Conservation (phyloP, 306 rosid genomes). For the Bauhinia variegata region DNA sequence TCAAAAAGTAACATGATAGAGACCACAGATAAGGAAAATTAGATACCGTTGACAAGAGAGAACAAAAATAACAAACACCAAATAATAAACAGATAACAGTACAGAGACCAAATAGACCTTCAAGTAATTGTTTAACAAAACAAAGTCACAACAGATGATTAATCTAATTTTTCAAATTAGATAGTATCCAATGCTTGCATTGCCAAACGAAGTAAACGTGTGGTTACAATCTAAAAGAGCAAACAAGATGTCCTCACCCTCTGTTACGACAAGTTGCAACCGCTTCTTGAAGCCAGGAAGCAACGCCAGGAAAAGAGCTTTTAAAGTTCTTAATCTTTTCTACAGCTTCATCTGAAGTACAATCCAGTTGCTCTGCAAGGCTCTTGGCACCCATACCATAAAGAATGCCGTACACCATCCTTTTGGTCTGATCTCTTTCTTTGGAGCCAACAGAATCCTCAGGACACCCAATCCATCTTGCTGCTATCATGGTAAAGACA, state of each 20-base stretch:
- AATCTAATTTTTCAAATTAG: constrained; percentile 11
- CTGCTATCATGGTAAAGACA: constrained; percentile 84
- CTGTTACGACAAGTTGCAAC: constrained; percentile 72
- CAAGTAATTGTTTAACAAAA: constrained; percentile 2
- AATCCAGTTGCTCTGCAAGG: constrained; percentile 85
- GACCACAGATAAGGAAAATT: constrained; percentile 12
- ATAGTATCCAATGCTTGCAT: constrained; percentile 22
- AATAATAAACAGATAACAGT: neutral
- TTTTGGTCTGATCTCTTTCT: constrained; percentile 88
- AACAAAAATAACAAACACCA: neutral
- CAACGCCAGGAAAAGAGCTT: constrained; percentile 85
- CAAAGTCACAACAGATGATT: neutral
- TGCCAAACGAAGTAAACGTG: constrained; percentile 5
- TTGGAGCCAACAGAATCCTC: constrained; percentile 66
- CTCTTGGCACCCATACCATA: constrained; percentile 94
- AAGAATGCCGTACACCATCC: constrained; percentile 92
- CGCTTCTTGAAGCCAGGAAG: constrained; percentile 89
- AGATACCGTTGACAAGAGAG: neutral
- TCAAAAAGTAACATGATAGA: constrained; percentile 15
- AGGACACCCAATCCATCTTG: constrained; percentile 82
- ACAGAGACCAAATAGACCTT: neutral
- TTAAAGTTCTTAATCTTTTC: constrained; percentile 80
- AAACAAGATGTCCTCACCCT: constrained; percentile 65
- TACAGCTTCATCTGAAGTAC: constrained; percentile 77
- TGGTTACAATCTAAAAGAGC: constrained; percentile 29